Evolutionary conservation across 805 yeast genomes (phyloP).

Genomic region (Spathaspora girioi): DNA sequence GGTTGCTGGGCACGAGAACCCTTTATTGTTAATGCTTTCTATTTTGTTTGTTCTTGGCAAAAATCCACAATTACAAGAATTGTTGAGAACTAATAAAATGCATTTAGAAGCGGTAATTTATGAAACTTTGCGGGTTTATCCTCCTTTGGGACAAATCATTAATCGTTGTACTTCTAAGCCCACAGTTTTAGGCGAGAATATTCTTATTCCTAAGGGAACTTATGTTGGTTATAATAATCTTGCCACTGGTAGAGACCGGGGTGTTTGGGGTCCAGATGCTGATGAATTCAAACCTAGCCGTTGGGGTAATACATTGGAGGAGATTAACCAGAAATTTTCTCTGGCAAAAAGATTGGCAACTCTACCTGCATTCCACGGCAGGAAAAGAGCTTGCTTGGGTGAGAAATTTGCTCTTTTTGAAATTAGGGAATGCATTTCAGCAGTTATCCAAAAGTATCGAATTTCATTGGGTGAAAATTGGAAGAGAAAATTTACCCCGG

Average conservation of each 20-base stretch:
- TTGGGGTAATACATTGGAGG: slow-evolving; percentile 46
- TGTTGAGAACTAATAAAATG: slow-evolving; percentile 22
- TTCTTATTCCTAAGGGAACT: slow-evolving; percentile 45
- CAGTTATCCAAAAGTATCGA: slow-evolving; percentile 32
- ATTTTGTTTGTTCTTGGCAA: slow-evolving; percentile 46
- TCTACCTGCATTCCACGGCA: slow-evolving; percentile 56
- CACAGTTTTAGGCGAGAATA: slow-evolving; percentile 36
- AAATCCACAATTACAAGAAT: slow-evolving; percentile 27
- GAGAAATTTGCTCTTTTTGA: slow-evolving; percentile 53
- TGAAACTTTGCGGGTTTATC: slow-evolving; percentile 49
- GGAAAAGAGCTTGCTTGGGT: slow-evolving; percentile 58
- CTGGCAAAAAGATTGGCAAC: slow-evolving; percentile 42
- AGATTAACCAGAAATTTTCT: slow-evolving; percentile 37
- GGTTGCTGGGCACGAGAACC: slow-evolving; percentile 66
- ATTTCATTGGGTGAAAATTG: slow-evolving; percentile 39
- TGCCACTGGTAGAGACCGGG: slow-evolving; percentile 44
- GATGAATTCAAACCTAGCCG: slow-evolving; percentile 44
- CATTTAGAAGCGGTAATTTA: slow-evolving; percentile 33
- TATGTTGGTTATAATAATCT: slow-evolving; percentile 56
- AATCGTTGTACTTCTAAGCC: slow-evolving; percentile 43
- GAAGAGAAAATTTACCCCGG: slow-evolving; percentile 50
- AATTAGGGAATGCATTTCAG: slow-evolving; percentile 34
- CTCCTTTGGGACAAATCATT: slow-evolving; percentile 56
- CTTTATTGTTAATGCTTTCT: slow-evolving; percentile 49
- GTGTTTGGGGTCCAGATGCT: slow-evolving; percentile 44